Conservation (phyloP, 805 yeast species). For the Pichia ethanolica region DNA sequence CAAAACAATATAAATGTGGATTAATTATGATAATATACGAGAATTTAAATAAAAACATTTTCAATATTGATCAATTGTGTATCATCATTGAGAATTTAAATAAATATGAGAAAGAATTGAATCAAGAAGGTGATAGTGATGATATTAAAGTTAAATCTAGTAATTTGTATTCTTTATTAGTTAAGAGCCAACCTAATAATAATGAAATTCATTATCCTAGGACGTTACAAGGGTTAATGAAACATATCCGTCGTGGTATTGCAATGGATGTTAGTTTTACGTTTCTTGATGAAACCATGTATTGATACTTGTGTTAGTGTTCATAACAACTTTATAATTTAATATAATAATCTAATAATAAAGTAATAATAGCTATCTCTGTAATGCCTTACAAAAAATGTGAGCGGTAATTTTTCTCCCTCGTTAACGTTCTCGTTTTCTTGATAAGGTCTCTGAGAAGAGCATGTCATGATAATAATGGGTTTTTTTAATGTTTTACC, state of each 20-base stretch:
- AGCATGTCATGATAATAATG: no score
- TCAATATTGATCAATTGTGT: constrained; percentile 18
- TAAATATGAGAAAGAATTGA: constrained; percentile 15
- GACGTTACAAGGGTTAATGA: constrained; percentile 11
- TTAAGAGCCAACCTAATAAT: constrained; percentile 5
- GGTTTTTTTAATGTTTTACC: no score
- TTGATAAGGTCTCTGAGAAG: no score
- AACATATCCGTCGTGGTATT: constrained; percentile 19
- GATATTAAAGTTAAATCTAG: constrained; percentile 11
- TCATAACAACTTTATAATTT: no score
- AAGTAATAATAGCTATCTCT: no score
- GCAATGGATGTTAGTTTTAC: constrained; percentile 23
- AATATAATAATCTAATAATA: no score
- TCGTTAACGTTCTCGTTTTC: no score
- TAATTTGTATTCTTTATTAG: constrained; percentile 17
- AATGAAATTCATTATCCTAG: constrained; percentile 1
- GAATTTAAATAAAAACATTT: constrained; percentile 17
- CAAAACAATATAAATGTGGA: constrained; percentile 41
- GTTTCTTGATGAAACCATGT: constrained; percentile 16
- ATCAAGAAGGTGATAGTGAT: constrained; percentile 10
- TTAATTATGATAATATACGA: constrained; percentile 42
- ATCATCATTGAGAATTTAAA: constrained; percentile 21
- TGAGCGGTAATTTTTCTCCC: no score
- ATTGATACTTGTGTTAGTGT: neutral
- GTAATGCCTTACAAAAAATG: no score